Evolutionary conservation across 2,329 filamentous ascomycete genomes (phyloP).

Genomic region (Cladosporium oxysporum): DNA sequence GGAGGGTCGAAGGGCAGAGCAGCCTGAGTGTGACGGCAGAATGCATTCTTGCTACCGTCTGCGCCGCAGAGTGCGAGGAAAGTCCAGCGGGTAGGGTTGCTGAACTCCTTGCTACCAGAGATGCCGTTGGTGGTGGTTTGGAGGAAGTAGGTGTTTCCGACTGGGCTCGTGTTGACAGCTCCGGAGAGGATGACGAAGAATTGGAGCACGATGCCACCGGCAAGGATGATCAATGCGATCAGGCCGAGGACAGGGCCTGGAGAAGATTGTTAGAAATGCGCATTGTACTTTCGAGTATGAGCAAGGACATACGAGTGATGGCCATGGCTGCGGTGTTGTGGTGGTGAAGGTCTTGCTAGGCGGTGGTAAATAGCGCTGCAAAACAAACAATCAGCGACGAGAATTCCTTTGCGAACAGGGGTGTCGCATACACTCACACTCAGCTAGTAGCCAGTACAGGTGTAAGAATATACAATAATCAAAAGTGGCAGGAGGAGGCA

Average conservation of each 20-base stretch:
- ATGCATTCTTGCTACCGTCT: constrained; percentile 52
- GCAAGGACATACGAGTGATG: constrained; percentile 4
- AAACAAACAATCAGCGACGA: constrained; percentile 8
- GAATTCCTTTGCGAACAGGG: background rate
- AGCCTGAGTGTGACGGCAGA: constrained; percentile 66
- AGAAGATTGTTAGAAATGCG: constrained; percentile 5
- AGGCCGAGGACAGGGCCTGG: constrained; percentile 59
- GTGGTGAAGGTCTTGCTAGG: background rate
- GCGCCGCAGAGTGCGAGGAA: constrained; percentile 81
- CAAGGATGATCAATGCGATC: constrained; percentile 62
- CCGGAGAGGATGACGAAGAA: constrained; percentile 68
- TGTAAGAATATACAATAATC: background rate
- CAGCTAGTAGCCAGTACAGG: background rate
- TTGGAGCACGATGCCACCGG: constrained; percentile 62
- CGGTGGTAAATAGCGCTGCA: constrained; percentile 1
- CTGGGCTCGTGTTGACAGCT: constrained; percentile 52
- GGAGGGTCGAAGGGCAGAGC: constrained; percentile 65
- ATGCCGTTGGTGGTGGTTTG: constrained; percentile 75
- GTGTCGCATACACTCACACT: background rate
- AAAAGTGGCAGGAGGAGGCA: background rate
- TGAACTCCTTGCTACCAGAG: constrained; percentile 60
- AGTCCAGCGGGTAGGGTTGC: constrained; percentile 75
- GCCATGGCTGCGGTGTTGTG: constrained; percentile 16
- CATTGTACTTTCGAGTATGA: background rate
- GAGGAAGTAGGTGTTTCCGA: constrained; percentile 83